A percentile compares a stretch with the other conserved stretches of the same genome.
Evolutionary conservation across 495 filamentous ascomycete species (phyloP).

Genomic region (Trichocladium uniseriatum): DNA sequence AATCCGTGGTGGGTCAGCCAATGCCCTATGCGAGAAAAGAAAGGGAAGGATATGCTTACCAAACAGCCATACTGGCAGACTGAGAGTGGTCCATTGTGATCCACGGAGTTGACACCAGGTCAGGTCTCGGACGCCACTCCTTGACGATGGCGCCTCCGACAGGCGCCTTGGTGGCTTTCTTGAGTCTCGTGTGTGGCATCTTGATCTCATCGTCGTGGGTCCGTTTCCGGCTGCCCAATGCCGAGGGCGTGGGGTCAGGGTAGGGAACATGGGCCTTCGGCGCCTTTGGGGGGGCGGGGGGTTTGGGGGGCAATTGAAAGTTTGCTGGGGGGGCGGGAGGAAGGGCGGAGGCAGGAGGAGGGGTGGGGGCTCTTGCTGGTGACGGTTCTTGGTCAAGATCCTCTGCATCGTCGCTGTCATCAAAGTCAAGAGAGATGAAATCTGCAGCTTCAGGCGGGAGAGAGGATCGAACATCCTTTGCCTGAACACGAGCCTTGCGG

Average conservation of each 20-base stretch:
- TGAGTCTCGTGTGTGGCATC: constrained; percentile 34
- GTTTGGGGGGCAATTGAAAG: constrained; percentile 1
- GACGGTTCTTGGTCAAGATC: constrained; percentile 5
- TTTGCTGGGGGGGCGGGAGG: background rate
- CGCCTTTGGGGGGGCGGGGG: background rate
- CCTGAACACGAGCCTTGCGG: constrained; percentile 64
- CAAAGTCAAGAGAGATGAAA: constrained; percentile 72
- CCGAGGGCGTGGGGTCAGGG: constrained; percentile 12
- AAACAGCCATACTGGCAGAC: constrained; percentile 35
- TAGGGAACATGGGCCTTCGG: background rate
- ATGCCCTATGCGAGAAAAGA: no score
- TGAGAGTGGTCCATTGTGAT: constrained; percentile 39
- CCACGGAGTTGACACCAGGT: constrained; percentile 53
- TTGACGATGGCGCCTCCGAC: constrained; percentile 41
- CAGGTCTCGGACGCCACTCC: constrained; percentile 45
- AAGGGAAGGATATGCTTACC: constrained; percentile 34
- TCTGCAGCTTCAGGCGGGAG: constrained; percentile 53
- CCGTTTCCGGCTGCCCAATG: constrained; percentile 49
- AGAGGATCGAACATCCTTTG: constrained; percentile 42
- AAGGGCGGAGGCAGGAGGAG: background rate
- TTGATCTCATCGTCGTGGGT: constrained; percentile 62
- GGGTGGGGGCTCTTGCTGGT: background rate
- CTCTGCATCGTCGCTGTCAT: constrained; percentile 37
- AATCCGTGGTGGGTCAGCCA: constrained; percentile 7
- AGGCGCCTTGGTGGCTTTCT: constrained; percentile 35